Evolutionary conservation across 2,329 filamentous ascomycete species (phyloP).

Genomic region (Curvularia verruculosa): DNA sequence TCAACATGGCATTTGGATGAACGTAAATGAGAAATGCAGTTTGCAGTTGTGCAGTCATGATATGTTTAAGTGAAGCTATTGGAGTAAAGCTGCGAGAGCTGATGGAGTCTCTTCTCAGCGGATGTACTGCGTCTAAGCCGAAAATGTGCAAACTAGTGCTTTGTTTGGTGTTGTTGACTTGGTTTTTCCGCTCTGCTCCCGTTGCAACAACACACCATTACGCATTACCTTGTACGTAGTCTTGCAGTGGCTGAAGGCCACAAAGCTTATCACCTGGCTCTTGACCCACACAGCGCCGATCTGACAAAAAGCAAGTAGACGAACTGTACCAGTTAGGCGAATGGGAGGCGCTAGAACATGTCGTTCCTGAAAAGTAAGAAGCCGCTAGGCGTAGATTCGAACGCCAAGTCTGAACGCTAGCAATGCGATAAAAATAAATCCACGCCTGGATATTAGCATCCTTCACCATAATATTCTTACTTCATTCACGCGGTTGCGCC

Average conservation of each 20-base stretch:
- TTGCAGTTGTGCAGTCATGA: neutral
- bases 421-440: slow-evolving; percentile 3
- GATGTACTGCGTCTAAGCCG: neutral
- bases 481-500: neutral
- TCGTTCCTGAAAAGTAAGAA: neutral
- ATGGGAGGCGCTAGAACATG: neutral
- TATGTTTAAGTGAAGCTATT: slow-evolving; percentile 1
- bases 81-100: slow-evolving; percentile 1
- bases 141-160: slow-evolving; percentile 1
- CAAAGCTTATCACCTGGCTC: neutral
- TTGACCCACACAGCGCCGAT: neutral
- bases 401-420: neutral
- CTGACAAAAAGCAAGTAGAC: neutral
- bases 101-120: neutral
- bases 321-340: neutral
- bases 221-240: neutral
- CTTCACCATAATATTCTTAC: neutral
- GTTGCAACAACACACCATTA: slow-evolving; percentile 4
- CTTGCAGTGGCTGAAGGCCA: neutral
- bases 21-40: neutral
- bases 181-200: neutral
- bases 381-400: neutral
- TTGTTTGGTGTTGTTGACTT: slow-evolving; percentile 1
- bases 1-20: neutral
- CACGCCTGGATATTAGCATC: neutral